Evolutionary conservation across 2,329 filamentous ascomycete genomes (phyloP), one percentile per base, ranked within the genome.

Genomic region (Neopestalotiopsis sp.): DNA sequence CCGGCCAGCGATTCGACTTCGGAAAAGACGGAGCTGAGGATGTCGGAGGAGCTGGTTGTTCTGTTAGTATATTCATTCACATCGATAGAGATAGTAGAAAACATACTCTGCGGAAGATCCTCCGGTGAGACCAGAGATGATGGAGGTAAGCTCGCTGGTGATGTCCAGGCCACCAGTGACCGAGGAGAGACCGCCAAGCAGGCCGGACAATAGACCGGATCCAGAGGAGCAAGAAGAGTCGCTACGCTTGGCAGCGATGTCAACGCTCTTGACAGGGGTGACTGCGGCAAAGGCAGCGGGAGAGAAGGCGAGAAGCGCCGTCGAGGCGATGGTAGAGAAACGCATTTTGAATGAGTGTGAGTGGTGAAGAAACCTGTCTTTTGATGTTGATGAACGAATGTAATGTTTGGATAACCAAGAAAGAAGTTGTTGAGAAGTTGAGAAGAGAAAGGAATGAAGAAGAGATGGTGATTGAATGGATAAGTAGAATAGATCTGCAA

Each of bases 241-340:
- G 57, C 20, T 30, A 14, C 57, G 57, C 57, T 34, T 59, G 24
- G 30, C 24, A 59, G 17, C 28, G 24, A 28, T 12, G 57, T 28
- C 57, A 10, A 34, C 57, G 57, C 30, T 59, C 57, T 28, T 34
- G 17, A 34, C 57, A 6, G 65, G 57, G 28, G 59, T 52, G 40
- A 60, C 56, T 32, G 57, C 42, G 13, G 65, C 57, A 38, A 24
- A 61, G 65, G 65, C 34, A 49, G 24, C 24, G 34, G 24, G 30
- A n/a, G 65, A 67, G 65, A 67, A 67, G 42, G 65, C 65, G 59
- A 60, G 34, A 38, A 67, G 20, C n/a, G 65, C 65, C 38, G 57
- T 57, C 24, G 56, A 58, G n/a, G 65, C 42, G 57, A 67, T 42
- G 20, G 38, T 42, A n/a, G 57, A 67, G 57, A 67, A 67, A 40